Conservation (phyloP, 2,329 filamentous ascomycete genomes). For the Talaromyces albobiverticillius region DNA sequence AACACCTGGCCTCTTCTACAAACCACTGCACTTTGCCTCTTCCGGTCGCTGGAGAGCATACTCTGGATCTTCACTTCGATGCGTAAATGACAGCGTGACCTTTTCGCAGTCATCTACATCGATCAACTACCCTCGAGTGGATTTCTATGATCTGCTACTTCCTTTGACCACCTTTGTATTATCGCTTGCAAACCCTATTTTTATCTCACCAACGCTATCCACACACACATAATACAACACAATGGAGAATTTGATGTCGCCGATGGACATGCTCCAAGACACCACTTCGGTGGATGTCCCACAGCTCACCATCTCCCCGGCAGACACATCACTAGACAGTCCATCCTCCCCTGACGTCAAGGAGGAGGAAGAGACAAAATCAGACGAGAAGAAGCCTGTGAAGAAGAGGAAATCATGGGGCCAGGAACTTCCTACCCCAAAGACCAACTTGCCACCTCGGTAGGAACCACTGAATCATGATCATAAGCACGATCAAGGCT, state of each 20-base stretch:
- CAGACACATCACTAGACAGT: conserved; percentile 36
- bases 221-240: background rate
- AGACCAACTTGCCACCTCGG: conserved; percentile 83
- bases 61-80: conserved; percentile 13
- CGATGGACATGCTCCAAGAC: conserved; percentile 19
- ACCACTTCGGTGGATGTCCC: conserved; percentile 30
- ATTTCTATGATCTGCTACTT: conserved; percentile 11
- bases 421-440: conserved; percentile 91
- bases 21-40: conserved; percentile 17
- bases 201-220: conserved; percentile 10
- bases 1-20: conserved; percentile 34
- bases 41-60: conserved; percentile 12
- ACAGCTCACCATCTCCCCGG: conserved; percentile 39
- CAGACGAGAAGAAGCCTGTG: conserved; percentile 65
- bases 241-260: conserved; percentile 14
- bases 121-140: background rate
- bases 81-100: conserved; percentile 2
- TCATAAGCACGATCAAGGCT: background rate
- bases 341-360: conserved; percentile 21
- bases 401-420: conserved; percentile 99
- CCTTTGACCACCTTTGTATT: background rate
- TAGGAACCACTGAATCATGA: conserved; percentile 27
- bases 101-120: background rate
- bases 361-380: conserved; percentile 19
- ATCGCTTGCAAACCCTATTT: conserved; percentile 12